phyloP scores from a whole-genome alignment of 1,284 basidiomycete genomes.

The Sanghuangporus weigelae region DNA sequence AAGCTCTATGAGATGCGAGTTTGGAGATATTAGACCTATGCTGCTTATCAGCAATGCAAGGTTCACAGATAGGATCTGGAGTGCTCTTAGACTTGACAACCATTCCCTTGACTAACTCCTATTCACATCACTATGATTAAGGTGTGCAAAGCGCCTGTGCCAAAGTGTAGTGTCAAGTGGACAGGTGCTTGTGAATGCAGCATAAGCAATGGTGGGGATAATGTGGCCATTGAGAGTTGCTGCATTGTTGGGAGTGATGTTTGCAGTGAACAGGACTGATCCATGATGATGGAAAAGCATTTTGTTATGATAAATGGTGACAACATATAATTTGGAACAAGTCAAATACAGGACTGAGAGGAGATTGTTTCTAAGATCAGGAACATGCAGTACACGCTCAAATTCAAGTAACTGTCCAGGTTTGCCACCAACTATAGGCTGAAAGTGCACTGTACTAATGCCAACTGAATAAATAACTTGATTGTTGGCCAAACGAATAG shows the following conservation, averaged over 20 bases:
- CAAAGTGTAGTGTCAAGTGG: background rate
- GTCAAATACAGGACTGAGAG: slow-evolving; percentile 28
- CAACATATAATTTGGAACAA: slow-evolving; percentile 21
- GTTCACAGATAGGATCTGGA: slow-evolving; percentile 20
- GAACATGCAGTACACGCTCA: slow-evolving; percentile 28
- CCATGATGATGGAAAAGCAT: background rate
- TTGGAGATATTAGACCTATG: slow-evolving; percentile 13
- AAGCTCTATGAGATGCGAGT: background rate
- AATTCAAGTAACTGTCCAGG: slow-evolving; percentile 24
- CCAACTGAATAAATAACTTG: slow-evolving; percentile 1
- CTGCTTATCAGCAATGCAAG: slow-evolving; percentile 21
- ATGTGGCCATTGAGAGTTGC: slow-evolving; percentile 11
- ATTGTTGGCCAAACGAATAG: background rate
- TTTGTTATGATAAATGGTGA: background rate
- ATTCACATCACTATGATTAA: background rate
- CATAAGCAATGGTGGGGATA: background rate
- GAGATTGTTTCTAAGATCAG: background rate
- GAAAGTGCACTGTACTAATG: background rate
- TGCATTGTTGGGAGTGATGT: slow-evolving; percentile 18
- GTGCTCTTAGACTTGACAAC: slow-evolving; percentile 9
- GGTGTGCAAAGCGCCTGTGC: background rate
- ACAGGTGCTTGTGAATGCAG: background rate
- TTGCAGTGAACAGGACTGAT: slow-evolving; percentile 14
- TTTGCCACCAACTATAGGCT: slow-evolving; percentile 18
- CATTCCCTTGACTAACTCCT: slow-evolving; percentile 17